Conservation (phyloP, 345 rosid genomes). For the Acer yangbiense region DNA sequence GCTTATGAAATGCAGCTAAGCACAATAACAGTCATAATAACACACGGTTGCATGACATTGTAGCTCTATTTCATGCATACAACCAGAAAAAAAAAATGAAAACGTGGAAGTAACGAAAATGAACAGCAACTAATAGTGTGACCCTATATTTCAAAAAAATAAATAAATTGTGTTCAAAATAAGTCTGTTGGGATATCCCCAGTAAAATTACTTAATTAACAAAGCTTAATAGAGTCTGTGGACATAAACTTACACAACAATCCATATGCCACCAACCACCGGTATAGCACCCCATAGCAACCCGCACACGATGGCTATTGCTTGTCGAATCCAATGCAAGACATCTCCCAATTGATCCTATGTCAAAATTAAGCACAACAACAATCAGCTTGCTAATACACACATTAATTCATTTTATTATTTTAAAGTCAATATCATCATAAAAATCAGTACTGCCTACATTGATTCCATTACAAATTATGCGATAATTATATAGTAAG, state of each 20-base stretch:
- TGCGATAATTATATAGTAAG: not conserved
- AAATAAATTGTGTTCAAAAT: not conserved
- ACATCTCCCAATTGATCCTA: slow-evolving; percentile 99
- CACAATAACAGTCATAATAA: not conserved
- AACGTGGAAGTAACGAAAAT: not conserved
- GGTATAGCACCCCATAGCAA: slow-evolving; percentile 89
- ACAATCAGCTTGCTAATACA: not conserved
- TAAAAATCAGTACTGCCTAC: not conserved
- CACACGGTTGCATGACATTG: not conserved
- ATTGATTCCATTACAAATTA: not conserved
- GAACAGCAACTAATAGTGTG: not conserved
- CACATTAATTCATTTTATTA: not conserved
- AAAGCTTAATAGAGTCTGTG: not conserved
- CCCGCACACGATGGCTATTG: slow-evolving; percentile 73
- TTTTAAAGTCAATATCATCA: not conserved
- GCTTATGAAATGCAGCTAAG: not conserved
- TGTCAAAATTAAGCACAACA: slow-evolving; percentile 14
- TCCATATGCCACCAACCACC: slow-evolving; percentile 90
- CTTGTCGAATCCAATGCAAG: slow-evolving; percentile 96
- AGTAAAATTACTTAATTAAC: not conserved
- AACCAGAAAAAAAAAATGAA: not conserved
- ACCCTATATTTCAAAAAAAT: not conserved
- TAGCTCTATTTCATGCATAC: not conserved
- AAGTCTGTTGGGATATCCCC: not conserved
- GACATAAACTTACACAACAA: slow-evolving; percentile 60